Conservation (phyloP, 2,329 filamentous ascomycete species). For the Hymenoscyphus occultus region DNA sequence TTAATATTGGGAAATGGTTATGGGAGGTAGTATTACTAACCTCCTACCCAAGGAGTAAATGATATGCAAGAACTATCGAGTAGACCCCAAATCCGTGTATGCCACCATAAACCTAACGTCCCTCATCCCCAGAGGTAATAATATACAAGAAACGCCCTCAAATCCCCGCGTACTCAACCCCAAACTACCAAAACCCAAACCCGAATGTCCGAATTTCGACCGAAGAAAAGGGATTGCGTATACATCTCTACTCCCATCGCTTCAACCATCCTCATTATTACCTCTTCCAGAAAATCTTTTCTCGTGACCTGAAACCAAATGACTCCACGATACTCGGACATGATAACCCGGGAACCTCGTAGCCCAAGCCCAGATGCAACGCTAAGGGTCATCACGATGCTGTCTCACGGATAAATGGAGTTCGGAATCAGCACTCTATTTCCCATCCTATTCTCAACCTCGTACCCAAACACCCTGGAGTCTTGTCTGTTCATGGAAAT, state of each 20-base stretch:
- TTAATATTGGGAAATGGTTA: neutral
- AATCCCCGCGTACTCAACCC: neutral
- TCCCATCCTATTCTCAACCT: neutral
- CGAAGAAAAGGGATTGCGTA: neutral
- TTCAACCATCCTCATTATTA: neutral
- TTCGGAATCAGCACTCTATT: slow-evolving; percentile 5
- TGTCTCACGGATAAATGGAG: slow-evolving; percentile 5
- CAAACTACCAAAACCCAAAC: neutral
- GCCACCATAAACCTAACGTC: too few relatives aligned
- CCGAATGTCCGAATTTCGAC: neutral
- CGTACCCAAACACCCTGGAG: neutral
- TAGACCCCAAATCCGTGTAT: too few relatives aligned
- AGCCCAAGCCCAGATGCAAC: neutral
- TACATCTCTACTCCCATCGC: neutral
- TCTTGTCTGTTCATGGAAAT: too few relatives aligned
- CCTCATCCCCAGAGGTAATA: neutral
- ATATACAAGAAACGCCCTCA: neutral
- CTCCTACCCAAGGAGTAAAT: too few relatives aligned
- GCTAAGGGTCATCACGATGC: neutral
- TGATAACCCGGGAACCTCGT: neutral
- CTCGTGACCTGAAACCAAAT: neutral
- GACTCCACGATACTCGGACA: neutral
- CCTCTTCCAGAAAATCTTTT: neutral
- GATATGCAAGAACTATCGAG: too few relatives aligned
- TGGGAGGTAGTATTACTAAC: too few relatives aligned